Base-by-base conservation (phyloP, 768 basidiomycete species). In the Hygrophorus russula region DNA sequence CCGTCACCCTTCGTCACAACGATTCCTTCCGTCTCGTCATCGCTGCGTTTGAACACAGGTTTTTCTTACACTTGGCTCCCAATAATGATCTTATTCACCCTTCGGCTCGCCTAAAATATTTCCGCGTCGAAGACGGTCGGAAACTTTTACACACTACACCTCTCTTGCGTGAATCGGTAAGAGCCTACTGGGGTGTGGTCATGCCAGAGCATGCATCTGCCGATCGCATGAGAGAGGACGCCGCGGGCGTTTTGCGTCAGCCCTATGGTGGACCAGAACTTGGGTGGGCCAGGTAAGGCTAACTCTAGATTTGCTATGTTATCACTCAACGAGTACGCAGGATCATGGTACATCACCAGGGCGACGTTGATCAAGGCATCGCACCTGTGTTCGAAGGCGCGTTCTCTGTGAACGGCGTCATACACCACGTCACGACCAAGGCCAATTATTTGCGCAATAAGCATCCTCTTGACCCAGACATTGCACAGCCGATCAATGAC, bases 61-160 rank as follows among this genome's bases (percentile, higher is more conserved):
- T 78, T 54, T 67, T 81, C 55, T 69, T 91, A 36, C 82, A 89
- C 53, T 68, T 91, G 39, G 74, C 74, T 13, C 87, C 88, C 6
- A 88, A 86, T 55, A 74, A 82, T 49, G 66, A 85, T 49, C 75
- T 91, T 48, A 66, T 90, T 40, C 85, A 89, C 55, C 80, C 86
- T 34, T 74, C 80, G 41, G 87, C 87, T 1, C 75, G 79, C 33
- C 69, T 88, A 45, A 75, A 72, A 41, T 80, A 81, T 61, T 78
- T 76, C 57, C 24, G 36, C 41, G 61, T 65, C n/a, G 68, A 74
- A 36, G 81, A 82, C 24, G 54, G 58, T 32, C 61, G 72, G 20
- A 64, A 71, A 14, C 52, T 78, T 27, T 60, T 71, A 3, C 71
- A 68, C 51, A 74, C 76, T 1, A 69, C 71, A 39, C 80, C 82